Evolutionary conservation across 75 land plant species (phyloP), one percentile per base, ranked within the genome.

Genomic region (Selaginella tamariscina): DNA sequence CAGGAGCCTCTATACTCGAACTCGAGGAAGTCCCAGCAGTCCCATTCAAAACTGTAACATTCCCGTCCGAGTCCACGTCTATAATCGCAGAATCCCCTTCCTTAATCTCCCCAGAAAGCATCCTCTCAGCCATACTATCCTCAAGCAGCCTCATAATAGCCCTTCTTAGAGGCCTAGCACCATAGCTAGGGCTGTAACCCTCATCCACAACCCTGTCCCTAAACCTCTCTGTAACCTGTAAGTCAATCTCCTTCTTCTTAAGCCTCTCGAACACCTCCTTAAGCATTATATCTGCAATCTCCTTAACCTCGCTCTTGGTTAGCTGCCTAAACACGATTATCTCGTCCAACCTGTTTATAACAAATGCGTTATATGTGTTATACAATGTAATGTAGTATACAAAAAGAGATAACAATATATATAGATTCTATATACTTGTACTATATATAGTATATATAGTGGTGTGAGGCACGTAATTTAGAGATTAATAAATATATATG

Each of bases 51-150:
- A 88, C 92, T 2, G 78, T 83, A n/a, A 83, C 86, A 33, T 85
- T 83, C 1, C 96, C 96, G 55, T 90, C 88, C 0, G 80, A 56
- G 56, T 91, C 93, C 24, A 88, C 93, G 75, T 91, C 96, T 22
- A 88, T 85, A 2, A 91, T 88, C 2, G 91, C 96, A 5, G 93
- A 88, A 67, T 91, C 96, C 2, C 96, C 96, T 65, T 88, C 93
- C 64, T 91, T 88, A 63, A 88, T 80, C 55, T 91, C 88, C 5
- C 93, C 86, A 1, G 93, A 73, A 24, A 91, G 86, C 96, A 91
- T 91, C 60, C 81, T 86, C 75, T 91, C 96, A 0, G 93, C 93
- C 85, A 91, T 78, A 69, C 88, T 85, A 66, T 91, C 96, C 69
- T 91, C 96, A 68, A 91, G 60, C 29, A 91, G 73, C 73, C 93